Conservation (phyloP, 768 basidiomycete genomes). For the Pleurotus giganteus region DNA sequence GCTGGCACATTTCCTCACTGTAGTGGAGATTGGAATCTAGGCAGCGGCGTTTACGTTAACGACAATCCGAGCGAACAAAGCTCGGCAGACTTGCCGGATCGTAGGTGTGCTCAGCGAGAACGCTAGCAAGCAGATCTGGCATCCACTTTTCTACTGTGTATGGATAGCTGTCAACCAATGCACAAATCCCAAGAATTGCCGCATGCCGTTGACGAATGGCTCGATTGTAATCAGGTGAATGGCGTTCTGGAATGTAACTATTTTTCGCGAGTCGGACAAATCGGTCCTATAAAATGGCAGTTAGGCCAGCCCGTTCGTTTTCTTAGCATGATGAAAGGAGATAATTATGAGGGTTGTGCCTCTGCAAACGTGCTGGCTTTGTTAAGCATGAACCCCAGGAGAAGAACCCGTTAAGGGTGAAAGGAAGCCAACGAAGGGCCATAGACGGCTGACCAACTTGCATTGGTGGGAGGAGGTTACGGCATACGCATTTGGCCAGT, state of each 20-base stretch:
- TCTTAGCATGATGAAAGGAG: not conserved
- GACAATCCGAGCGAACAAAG: slow-evolving; percentile 5
- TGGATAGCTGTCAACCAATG: slow-evolving; percentile 91
- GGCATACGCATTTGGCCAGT: too few species aligned
- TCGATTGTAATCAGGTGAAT: slow-evolving; percentile 63
- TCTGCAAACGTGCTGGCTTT: too few species aligned
- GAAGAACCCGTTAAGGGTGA: too few species aligned
- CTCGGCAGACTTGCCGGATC: slow-evolving; percentile 57
- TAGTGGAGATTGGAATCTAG: slow-evolving; percentile 80
- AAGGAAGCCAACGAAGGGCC: too few species aligned
- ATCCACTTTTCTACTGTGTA: slow-evolving; percentile 96
- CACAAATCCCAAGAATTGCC: slow-evolving; percentile 91
- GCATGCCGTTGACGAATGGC: slow-evolving; percentile 82
- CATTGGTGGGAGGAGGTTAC: too few species aligned
- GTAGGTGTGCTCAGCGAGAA: slow-evolving; percentile 80
- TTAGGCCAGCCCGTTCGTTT: slow-evolving; percentile 6
- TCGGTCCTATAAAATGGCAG: slow-evolving; percentile 50
- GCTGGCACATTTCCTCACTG: slow-evolving; percentile 76
- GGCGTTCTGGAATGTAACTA: slow-evolving; percentile 61
- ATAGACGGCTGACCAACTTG: too few species aligned
- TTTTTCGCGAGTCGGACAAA: slow-evolving; percentile 74
- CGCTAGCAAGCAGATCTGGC: slow-evolving; percentile 77
- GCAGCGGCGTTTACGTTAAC: slow-evolving; percentile 12
- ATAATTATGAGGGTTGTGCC: not conserved
- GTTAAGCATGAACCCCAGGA: too few species aligned